Evolutionary conservation across 1,139 yeast species (phyloP).

Genomic region (Pichia sp.): DNA sequence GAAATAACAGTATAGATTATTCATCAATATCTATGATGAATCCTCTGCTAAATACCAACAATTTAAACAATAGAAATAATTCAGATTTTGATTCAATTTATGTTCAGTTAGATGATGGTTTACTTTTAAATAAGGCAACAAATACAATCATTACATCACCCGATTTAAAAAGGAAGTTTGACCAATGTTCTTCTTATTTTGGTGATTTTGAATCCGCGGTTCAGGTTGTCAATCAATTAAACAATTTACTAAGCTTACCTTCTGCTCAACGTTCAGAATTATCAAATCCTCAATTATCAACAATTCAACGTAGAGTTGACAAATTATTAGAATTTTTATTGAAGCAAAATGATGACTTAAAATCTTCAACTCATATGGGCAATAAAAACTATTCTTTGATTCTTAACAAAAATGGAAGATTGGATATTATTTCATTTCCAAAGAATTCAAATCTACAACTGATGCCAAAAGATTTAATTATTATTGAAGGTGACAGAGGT

Average conservation of each 20-base stretch:
- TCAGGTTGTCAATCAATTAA: conserved; percentile 36
- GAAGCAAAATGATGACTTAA: conserved; percentile 30
- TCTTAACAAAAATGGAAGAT: conserved; percentile 51
- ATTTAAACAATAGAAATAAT: neutral
- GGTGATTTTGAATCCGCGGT: conserved; percentile 31
- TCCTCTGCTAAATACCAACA: neutral
- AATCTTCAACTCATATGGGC: conserved; percentile 23
- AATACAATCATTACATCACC: conserved; percentile 45
- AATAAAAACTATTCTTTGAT: conserved; percentile 36
- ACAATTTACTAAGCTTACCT: conserved; percentile 22
- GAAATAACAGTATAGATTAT: conserved; percentile 23
- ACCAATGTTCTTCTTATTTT: conserved; percentile 43
- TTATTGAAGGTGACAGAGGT: conserved; percentile 96
- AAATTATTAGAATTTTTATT: conserved; percentile 30
- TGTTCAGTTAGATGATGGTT: conserved; percentile 49
- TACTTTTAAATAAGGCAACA: conserved; percentile 43
- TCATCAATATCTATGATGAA: conserved; percentile 7
- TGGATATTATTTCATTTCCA: conserved; percentile 38
- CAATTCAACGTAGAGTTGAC: conserved; percentile 37
- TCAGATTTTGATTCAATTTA: conserved; percentile 16
- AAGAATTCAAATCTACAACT: conserved; percentile 53
- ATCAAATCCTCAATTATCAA: conserved; percentile 11
- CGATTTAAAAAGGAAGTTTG: conserved; percentile 39
- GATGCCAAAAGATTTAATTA: conserved; percentile 70
- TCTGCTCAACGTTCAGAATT: neutral